Evolutionary conservation across 208 protist genomes (phyloP).

Genomic region (Leishmania major): DNA sequence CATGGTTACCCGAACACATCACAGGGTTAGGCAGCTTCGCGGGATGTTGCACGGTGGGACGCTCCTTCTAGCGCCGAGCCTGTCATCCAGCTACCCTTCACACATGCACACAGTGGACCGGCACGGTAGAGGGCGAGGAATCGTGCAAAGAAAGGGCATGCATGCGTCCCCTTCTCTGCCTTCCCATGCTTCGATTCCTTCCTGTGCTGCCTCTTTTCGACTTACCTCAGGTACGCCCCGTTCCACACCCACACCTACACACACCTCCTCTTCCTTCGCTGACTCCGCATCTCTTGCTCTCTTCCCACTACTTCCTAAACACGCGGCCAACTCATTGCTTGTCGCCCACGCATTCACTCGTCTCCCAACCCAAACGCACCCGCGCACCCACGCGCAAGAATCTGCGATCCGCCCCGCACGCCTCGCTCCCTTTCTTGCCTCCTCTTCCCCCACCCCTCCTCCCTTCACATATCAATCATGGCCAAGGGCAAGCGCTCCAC

Average conservation of each 20-base stretch:
- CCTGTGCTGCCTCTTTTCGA: background rate
- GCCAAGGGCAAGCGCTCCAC: constrained; percentile 80
- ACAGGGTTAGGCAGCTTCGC: background rate
- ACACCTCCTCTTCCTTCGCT: background rate
- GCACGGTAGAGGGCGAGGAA: background rate
- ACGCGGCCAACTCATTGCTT: background rate
- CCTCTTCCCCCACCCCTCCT: background rate
- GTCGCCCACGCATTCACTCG: too few relatives aligned
- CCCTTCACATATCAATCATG: constrained; percentile 34
- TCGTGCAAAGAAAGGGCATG: background rate
- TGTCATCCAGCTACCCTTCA: background rate
- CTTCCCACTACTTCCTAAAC: background rate
- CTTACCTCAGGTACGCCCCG: background rate
- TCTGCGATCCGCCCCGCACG: background rate
- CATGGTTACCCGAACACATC: background rate
- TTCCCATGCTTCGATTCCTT: background rate
- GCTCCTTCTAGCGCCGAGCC: background rate
- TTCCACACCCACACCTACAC: background rate
- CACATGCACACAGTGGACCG: background rate
- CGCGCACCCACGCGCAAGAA: background rate
- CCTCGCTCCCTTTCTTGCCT: background rate
- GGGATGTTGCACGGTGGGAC: background rate
- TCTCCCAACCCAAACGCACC: background rate
- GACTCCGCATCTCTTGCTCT: background rate
- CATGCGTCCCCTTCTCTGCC: background rate